Conservation (phyloP, 2,329 filamentous ascomycete species). For the Cladobotryum mycophilum region DNA sequence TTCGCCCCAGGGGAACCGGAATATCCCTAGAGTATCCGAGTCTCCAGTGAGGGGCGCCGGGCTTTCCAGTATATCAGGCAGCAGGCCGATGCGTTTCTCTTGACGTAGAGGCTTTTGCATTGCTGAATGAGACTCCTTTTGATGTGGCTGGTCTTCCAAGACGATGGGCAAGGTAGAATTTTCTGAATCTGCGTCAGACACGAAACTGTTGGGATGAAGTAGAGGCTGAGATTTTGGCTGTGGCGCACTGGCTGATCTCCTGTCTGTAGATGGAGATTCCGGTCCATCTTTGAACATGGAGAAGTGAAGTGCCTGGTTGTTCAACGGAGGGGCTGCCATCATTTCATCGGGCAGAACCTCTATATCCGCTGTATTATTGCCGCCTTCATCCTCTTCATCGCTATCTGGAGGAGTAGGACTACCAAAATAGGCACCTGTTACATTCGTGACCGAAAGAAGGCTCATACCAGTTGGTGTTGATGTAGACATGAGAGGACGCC, state of each 20-base stretch:
- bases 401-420: constrained; percentile 52
- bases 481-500: not conserved
- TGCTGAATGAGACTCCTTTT: constrained; percentile 32
- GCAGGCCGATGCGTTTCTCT: constrained; percentile 49
- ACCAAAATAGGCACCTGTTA: constrained; percentile 30
- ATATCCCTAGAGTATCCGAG: constrained; percentile 55
- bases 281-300: no score
- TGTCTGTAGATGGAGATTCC: no score
- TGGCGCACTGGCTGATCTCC: no score
- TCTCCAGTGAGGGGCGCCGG: constrained; percentile 53
- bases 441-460: constrained; percentile 28
- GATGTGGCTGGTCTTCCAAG: constrained; percentile 15
- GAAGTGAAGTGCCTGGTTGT: no score
- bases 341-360: not conserved
- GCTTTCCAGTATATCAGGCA: constrained; percentile 59
- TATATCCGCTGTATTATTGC: constrained; percentile 13
- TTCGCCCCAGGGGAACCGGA: constrained; percentile 62
- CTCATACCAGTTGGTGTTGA: constrained; percentile 23
- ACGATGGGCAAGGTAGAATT: no score
- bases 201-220: no score
- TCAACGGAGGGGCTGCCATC: no score
- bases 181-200: no score
- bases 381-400: constrained; percentile 36
- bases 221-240: no score
- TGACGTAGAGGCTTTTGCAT: constrained; percentile 49